These are phyloP conservation scores for Fusarium pilosicola DNA, from an alignment of 2,329 filamentous ascomycete genomes.

Conservation along the genomic window DNA sequence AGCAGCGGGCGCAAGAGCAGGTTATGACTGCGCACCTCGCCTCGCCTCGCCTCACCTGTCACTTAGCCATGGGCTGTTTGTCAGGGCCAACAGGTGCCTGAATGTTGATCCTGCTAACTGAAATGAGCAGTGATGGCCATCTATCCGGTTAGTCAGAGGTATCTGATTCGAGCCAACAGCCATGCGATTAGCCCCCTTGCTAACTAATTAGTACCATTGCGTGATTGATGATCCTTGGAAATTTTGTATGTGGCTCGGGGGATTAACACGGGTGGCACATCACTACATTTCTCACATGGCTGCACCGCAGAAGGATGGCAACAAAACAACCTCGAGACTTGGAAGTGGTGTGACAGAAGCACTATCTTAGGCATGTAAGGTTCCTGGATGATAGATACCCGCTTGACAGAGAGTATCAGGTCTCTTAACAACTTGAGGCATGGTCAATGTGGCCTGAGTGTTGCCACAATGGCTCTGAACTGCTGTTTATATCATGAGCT, in stretches of 20 bases:
- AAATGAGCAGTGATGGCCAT: neutral
- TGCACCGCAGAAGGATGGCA: neutral
- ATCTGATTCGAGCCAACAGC: neutral
- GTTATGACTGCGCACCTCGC: neutral
- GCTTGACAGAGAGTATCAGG: neutral
- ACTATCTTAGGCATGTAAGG: neutral
- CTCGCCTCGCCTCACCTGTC: neutral
- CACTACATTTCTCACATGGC: neutral
- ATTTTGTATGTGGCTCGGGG: neutral
- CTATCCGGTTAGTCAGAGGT: neutral
- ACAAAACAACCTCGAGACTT: neutral
- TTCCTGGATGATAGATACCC: neutral
- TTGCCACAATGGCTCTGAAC: neutral
- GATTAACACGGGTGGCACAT: neutral
- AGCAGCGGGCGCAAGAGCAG: neutral
- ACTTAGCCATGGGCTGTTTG: neutral
- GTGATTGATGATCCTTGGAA: neutral
- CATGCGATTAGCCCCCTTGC: neutral
- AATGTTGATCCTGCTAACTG: neutral
- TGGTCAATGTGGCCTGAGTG: neutral
- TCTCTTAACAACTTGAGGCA: neutral
- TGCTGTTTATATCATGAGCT: neutral
- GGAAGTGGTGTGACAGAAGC: neutral
- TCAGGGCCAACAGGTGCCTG: neutral
- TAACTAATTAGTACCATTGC: neutral